Evolutionary conservation across 192 early-diverging fungal genomes (phyloP).

Genomic region (Umbelopsis isabellina): DNA sequence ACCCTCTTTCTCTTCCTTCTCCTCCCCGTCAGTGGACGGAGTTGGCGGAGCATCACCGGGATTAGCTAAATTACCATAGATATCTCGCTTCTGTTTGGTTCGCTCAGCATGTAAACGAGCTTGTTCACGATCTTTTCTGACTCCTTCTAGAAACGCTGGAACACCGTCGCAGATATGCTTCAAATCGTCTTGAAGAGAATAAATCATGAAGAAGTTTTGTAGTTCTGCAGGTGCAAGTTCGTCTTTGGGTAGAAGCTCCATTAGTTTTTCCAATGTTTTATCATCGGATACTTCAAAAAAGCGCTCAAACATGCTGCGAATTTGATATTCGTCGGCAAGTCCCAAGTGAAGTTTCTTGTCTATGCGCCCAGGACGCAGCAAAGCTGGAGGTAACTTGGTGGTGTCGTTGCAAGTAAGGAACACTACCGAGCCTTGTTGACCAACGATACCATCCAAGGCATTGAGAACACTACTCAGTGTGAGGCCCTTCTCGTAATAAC

Average conservation of each 20-base stretch:
- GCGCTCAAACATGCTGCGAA: constrained; percentile 43
- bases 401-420: constrained; percentile 58
- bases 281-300: constrained; percentile 18
- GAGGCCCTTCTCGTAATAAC: constrained; percentile 30
- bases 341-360: constrained; percentile 56
- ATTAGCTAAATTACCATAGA: constrained; percentile 10
- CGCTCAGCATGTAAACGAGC: constrained; percentile 10
- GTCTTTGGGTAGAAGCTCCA: constrained; percentile 25
- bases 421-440: constrained; percentile 52
- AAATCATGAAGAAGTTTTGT: constrained; percentile 37
- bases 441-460: constrained; percentile 55
- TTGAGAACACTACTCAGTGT: constrained; percentile 54
- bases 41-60: background rate
- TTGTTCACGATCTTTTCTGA: constrained; percentile 32
- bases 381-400: constrained; percentile 48
- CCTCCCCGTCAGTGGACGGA: background rate
- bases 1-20: background rate
- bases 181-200: constrained; percentile 2
- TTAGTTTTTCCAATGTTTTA: background rate
- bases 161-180: constrained; percentile 20
- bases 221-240: constrained; percentile 34
- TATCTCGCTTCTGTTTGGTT: constrained; percentile 15
- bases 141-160: constrained; percentile 26
- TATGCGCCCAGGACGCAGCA: constrained; percentile 57
- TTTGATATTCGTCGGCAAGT: constrained; percentile 48